phyloP scores from a whole-genome alignment of 2,329 filamentous ascomycete genomes.

The Aspergillus quadricinctus region DNA sequence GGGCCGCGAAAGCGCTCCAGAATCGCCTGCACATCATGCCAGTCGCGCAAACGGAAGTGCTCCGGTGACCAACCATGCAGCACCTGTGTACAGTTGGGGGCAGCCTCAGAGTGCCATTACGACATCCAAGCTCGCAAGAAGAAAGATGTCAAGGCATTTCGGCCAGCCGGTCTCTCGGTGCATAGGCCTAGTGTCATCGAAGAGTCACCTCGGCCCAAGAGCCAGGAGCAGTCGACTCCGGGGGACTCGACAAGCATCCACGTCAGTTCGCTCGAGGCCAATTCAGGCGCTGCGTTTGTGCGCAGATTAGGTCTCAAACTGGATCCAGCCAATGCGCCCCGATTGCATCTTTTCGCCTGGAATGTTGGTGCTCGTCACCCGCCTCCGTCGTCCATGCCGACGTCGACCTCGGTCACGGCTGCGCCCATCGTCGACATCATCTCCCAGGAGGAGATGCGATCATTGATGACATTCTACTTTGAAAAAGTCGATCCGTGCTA shows the following conservation, averaged over 20 bases:
- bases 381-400: constrained; percentile 5
- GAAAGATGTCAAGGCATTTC: constrained; percentile 24
- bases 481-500: constrained; percentile 52
- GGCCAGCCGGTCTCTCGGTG: constrained; percentile 11
- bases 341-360: constrained; percentile 55
- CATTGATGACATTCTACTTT: constrained; percentile 48
- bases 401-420: constrained; percentile 7
- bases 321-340: constrained; percentile 51
- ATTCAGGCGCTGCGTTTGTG: constrained; percentile 56
- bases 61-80: constrained; percentile 51
- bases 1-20: constrained; percentile 38
- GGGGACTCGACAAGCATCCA: constrained; percentile 20
- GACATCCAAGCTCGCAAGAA: constrained; percentile 29
- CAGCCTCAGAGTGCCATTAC: constrained; percentile 46
- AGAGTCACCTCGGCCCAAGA: constrained; percentile 6
- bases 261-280: constrained; percentile 48
- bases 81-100: constrained; percentile 52
- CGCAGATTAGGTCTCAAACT: constrained; percentile 50
- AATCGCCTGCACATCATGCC: constrained; percentile 49
- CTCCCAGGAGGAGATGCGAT: constrained; percentile 46
- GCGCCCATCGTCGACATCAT: constrained; percentile 45
- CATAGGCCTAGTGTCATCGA: constrained; percentile 1
- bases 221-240: constrained; percentile 8
- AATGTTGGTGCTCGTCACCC: constrained; percentile 39
- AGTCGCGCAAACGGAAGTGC: constrained; percentile 55